Conservation (phyloP, 768 basidiomycete genomes). For the Boletus rubescentipes region DNA sequence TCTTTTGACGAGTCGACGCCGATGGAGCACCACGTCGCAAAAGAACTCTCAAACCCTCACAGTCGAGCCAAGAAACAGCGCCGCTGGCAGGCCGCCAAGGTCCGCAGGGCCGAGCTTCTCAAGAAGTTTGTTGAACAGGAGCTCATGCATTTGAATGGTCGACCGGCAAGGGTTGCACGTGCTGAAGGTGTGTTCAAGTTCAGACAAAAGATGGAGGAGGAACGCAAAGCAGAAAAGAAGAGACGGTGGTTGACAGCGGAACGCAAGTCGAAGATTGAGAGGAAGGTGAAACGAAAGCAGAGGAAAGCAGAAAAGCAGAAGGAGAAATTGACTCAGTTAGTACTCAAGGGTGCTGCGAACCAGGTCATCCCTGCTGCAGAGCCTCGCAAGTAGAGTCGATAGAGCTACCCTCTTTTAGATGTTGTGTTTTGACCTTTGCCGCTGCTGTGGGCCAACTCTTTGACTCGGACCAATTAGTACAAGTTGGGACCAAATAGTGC, state of each 20-base stretch:
- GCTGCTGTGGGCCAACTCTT: too few relatives aligned
- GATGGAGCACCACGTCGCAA: constrained; percentile 62
- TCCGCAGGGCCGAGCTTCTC: constrained; percentile 48
- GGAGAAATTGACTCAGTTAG: constrained; percentile 54
- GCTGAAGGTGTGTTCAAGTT: constrained; percentile 78
- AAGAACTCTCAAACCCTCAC: constrained; percentile 80
- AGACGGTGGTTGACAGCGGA: constrained; percentile 45
- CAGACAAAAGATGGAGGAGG: constrained; percentile 55
- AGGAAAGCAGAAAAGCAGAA: constrained; percentile 46
- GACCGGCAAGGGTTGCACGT: constrained; percentile 58
- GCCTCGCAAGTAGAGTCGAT: constrained; percentile 9
- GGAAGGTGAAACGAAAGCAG: constrained; percentile 39
- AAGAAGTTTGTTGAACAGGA: constrained; percentile 55
- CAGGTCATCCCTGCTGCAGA: constrained; percentile 49
- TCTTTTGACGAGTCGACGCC: constrained; percentile 53
- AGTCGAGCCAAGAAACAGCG: constrained; percentile 78
- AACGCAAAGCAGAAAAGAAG: constrained; percentile 61
- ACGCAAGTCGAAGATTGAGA: constrained; percentile 38
- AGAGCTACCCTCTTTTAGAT: background rate
- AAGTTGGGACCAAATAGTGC: background rate
- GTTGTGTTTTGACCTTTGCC: background rate
- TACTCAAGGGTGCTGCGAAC: constrained; percentile 54
- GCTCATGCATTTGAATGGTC: constrained; percentile 55
- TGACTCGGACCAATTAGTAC: constrained; percentile 3
- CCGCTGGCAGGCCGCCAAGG: constrained; percentile 65